phyloP scores from a whole-genome alignment of 208 protist species.

The Porcisia deanei region DNA sequence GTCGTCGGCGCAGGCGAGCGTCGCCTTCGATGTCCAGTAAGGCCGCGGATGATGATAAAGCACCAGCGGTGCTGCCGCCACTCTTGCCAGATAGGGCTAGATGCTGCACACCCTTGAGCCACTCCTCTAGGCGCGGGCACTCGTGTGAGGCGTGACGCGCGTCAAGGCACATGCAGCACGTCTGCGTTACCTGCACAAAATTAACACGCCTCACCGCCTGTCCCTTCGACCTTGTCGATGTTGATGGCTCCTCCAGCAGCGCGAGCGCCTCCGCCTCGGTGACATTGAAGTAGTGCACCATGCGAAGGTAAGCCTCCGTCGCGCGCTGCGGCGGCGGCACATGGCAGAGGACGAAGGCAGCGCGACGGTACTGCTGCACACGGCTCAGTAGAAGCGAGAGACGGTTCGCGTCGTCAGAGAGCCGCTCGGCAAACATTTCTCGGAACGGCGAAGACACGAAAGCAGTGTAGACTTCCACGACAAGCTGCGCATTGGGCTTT shows the following conservation, averaged over 20 bases:
- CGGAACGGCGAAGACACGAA: slow-evolving; percentile 83
- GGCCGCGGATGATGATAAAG: slow-evolving; percentile 2
- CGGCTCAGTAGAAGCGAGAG: slow-evolving; percentile 68
- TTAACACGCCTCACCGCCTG: slow-evolving; percentile 31
- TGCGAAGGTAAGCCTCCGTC: slow-evolving; percentile 56
- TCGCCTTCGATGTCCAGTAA: slow-evolving; percentile 18
- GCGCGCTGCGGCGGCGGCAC: slow-evolving; percentile 57
- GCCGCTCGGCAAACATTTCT: slow-evolving; percentile 62
- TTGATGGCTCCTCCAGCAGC: slow-evolving; percentile 33
- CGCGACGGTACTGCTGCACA: slow-evolving; percentile 73
- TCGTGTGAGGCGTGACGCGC: slow-evolving; percentile 71
- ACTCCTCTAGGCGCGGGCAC: slow-evolving; percentile 66
- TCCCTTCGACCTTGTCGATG: neutral
- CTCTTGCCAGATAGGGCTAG: slow-evolving; percentile 6
- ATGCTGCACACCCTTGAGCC: slow-evolving; percentile 56
- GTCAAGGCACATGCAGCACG: slow-evolving; percentile 92
- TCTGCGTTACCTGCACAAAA: slow-evolving; percentile 84
- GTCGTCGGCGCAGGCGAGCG: slow-evolving; percentile 30
- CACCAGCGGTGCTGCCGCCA: neutral
- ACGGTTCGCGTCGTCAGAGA: slow-evolving; percentile 54
- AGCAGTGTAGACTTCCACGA: slow-evolving; percentile 75
- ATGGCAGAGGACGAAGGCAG: slow-evolving; percentile 86
- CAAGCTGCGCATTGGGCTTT: slow-evolving; percentile 33
- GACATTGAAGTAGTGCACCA: slow-evolving; percentile 73
- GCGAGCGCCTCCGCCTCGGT: slow-evolving; percentile 59